Conservation (phyloP, 1,284 basidiomycete species). For the Pseudozyma sp. region DNA sequence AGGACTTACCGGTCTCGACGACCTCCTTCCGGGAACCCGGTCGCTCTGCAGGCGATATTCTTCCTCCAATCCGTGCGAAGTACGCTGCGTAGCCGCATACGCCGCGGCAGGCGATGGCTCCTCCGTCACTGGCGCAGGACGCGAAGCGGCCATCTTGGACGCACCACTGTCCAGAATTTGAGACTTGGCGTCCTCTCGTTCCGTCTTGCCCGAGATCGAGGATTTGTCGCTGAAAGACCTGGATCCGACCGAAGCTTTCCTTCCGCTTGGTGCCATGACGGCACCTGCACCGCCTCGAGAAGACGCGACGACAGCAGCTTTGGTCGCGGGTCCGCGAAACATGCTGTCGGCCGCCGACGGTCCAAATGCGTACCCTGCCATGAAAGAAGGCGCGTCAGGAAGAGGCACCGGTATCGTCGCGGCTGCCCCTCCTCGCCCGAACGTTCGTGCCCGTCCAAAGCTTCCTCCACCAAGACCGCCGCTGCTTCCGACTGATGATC, state of each 20-base stretch:
- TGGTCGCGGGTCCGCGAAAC: conserved; percentile 21
- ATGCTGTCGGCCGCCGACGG: conserved; percentile 16
- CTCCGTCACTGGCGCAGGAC: neutral
- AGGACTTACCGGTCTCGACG: conserved; percentile 27
- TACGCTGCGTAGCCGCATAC: conserved; percentile 24
- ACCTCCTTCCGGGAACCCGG: neutral
- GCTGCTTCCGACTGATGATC: conserved; percentile 8
- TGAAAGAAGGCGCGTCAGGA: conserved; percentile 26
- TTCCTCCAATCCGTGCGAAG: conserved; percentile 30
- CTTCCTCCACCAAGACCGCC: conserved; percentile 13
- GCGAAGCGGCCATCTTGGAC: neutral
- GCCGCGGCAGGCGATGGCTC: conserved; percentile 25
- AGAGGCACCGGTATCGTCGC: conserved; percentile 2
- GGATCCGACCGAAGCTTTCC: conserved; percentile 11
- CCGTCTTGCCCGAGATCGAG: conserved; percentile 18
- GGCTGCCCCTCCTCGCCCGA: conserved; percentile 15
- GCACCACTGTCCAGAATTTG: neutral
- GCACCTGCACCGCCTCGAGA: conserved; percentile 7
- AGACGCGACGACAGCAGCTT: conserved; percentile 14
- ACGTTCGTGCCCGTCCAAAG: conserved; percentile 6
- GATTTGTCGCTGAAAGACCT: conserved; percentile 24
- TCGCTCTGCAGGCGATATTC: conserved; percentile 7
- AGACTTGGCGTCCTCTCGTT: conserved; percentile 6
- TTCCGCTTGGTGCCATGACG: neutral
- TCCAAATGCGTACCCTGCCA: conserved; percentile 23